Conservation (phyloP, 768 basidiomycete genomes). For the Boletus speciosus region DNA sequence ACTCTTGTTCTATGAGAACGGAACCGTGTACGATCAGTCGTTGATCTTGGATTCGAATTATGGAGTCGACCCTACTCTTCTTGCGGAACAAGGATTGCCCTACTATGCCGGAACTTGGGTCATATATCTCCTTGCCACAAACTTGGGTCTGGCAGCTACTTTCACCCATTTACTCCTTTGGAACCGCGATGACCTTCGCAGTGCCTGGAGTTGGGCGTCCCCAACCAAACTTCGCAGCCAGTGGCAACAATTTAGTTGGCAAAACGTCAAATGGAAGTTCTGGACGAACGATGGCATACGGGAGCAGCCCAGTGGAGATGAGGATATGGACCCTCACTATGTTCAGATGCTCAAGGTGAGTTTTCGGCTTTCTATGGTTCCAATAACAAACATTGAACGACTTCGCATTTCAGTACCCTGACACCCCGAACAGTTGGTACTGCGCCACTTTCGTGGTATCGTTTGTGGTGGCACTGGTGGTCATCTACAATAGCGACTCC, state of each 20-base stretch:
- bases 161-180: slow-evolving; percentile 51
- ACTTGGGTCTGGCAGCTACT: slow-evolving; percentile 41
- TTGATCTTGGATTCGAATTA: slow-evolving; percentile 51
- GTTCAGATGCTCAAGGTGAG: slow-evolving; percentile 47
- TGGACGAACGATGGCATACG: slow-evolving; percentile 24
- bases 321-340: slow-evolving; percentile 52
- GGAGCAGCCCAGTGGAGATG: slow-evolving; percentile 32
- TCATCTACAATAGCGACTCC: slow-evolving; percentile 50
- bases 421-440: slow-evolving; percentile 36
- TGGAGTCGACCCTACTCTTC: slow-evolving; percentile 46
- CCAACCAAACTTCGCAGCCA: slow-evolving; percentile 28
- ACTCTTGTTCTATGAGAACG: slow-evolving; percentile 49
- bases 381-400: neutral
- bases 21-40: slow-evolving; percentile 49
- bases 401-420: slow-evolving; percentile 28
- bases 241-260: slow-evolving; percentile 24
- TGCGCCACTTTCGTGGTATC: slow-evolving; percentile 19
- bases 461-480: slow-evolving; percentile 51
- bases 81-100: slow-evolving; percentile 39
- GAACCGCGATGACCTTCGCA: slow-evolving; percentile 48
- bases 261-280: slow-evolving; percentile 39
- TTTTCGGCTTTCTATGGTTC: slow-evolving; percentile 11
- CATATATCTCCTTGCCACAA: slow-evolving; percentile 14
- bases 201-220: slow-evolving; percentile 45
- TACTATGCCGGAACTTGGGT: slow-evolving; percentile 30